Percentiles rank a stretch among this genome's conserved stretches.
Evolutionary conservation across 768 basidiomycete genomes (phyloP).

Genomic region (Psilocybe sp.): DNA sequence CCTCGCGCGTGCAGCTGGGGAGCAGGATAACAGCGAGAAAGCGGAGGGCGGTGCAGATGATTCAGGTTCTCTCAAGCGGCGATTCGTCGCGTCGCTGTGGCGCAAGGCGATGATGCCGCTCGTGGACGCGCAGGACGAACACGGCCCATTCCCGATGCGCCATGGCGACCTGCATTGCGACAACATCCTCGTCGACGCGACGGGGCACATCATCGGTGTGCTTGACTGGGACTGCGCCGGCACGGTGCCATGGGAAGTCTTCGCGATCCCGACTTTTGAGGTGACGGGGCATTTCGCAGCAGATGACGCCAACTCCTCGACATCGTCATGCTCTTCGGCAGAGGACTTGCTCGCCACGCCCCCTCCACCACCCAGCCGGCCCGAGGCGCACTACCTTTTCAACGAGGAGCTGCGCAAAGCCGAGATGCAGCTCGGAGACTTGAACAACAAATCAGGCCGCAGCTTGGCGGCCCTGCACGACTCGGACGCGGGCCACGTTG

Average conservation of each 20-base stretch:
- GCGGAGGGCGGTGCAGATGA: slow-evolving; percentile 19
- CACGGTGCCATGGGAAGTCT: slow-evolving; percentile 42
- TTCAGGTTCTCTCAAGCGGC: slow-evolving; percentile 30
- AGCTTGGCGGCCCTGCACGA: slow-evolving; percentile 38
- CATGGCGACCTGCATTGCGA: slow-evolving; percentile 41
- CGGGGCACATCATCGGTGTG: slow-evolving; percentile 38
- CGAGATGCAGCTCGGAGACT: slow-evolving; percentile 20
- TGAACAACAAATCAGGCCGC: slow-evolving; percentile 26
- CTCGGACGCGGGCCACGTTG: slow-evolving; percentile 39
- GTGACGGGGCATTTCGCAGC: slow-evolving; percentile 36
- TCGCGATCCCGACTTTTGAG: slow-evolving; percentile 39
- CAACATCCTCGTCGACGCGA: slow-evolving; percentile 37
- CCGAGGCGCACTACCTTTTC: slow-evolving; percentile 28
- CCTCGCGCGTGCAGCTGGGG: slow-evolving; percentile 32
- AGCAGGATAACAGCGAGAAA: slow-evolving; percentile 18
- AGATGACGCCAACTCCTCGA: slow-evolving; percentile 16
- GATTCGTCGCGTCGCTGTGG: slow-evolving; percentile 38
- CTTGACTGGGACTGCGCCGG: slow-evolving; percentile 42
- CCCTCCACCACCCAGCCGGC: slow-evolving; percentile 17
- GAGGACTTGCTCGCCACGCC: slow-evolving; percentile 13
- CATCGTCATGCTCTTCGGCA: slow-evolving; percentile 12
- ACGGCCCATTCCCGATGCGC: slow-evolving; percentile 39
- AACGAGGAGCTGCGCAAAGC: slow-evolving; percentile 28
- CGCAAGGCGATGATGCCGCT: slow-evolving; percentile 39
- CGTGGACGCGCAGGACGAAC: slow-evolving; percentile 34